Evolutionary conservation across 768 basidiomycete genomes (phyloP).

Genomic region (Mycena pura): DNA sequence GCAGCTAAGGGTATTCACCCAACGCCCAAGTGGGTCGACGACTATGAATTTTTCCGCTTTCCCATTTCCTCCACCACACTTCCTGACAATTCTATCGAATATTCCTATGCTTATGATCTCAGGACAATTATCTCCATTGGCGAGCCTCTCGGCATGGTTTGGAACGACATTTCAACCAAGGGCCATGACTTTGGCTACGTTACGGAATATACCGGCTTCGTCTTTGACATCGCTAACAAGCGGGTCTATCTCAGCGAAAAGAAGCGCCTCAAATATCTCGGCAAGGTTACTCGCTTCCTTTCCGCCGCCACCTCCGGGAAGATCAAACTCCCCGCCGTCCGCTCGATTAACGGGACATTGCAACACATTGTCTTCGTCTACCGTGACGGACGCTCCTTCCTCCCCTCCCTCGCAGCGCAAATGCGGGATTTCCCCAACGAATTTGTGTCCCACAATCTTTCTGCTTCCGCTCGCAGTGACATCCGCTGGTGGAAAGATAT

Average conservation of each 20-base stretch:
- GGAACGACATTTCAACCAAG: not conserved
- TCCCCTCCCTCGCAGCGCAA: not conserved
- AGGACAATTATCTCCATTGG: not conserved
- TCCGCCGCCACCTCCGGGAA: too few species aligned
- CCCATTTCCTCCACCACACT: constrained; percentile 4
- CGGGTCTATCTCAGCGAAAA: not conserved
- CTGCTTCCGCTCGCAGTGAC: not conserved
- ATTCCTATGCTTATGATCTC: not conserved
- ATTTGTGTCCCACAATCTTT: constrained; percentile 7
- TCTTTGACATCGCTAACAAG: not conserved
- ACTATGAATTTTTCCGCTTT: constrained; percentile 32
- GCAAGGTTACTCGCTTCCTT: not conserved
- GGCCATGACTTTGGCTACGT: not conserved
- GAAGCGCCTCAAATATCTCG: not conserved
- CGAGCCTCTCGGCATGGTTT: not conserved
- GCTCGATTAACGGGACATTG: constrained; percentile 1
- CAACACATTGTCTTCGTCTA: constrained; percentile 7
- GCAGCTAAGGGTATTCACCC: constrained; percentile 15
- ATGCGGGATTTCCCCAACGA: not conserved
- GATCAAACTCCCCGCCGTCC: not conserved
- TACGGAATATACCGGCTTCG: constrained; percentile 1
- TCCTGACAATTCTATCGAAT: not conserved
- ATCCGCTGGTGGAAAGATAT: constrained; percentile 10
- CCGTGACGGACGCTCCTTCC: not conserved
- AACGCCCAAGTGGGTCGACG: constrained; percentile 37